Evolutionary conservation across 1,284 basidiomycete species (phyloP).

Genomic region (Calocybe gambosa): DNA sequence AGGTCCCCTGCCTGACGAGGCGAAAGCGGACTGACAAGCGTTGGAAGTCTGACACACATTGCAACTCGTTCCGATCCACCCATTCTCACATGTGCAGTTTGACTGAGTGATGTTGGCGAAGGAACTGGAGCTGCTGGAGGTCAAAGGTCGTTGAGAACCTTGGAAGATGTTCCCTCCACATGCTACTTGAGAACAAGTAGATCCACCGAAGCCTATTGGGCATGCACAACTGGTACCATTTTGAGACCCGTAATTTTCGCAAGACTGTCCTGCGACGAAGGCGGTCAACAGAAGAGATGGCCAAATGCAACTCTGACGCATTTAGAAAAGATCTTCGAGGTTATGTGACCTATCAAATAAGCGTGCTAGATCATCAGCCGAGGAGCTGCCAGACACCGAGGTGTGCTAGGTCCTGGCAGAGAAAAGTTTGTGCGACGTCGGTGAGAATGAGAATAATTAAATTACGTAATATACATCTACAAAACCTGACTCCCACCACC

Average conservation of each 20-base stretch:
- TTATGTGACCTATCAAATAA: neutral
- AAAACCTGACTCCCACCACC: neutral
- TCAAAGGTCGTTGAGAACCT: slow-evolving; percentile 49
- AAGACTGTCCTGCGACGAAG: slow-evolving; percentile 42
- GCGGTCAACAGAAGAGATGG: slow-evolving; percentile 15
- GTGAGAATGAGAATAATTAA: no score
- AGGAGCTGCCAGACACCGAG: no score
- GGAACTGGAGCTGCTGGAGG: slow-evolving; percentile 32
- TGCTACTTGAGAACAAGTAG: slow-evolving; percentile 60
- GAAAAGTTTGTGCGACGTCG: no score
- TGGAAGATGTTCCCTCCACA: slow-evolving; percentile 81
- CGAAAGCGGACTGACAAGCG: slow-evolving; percentile 56
- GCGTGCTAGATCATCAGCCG: neutral
- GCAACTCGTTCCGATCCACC: slow-evolving; percentile 75
- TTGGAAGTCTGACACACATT: slow-evolving; percentile 62
- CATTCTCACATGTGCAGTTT: slow-evolving; percentile 59
- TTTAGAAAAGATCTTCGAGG: slow-evolving; percentile 1
- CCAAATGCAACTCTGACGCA: slow-evolving; percentile 8
- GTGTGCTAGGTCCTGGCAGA: no score
- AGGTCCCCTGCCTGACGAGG: slow-evolving; percentile 32
- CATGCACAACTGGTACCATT: slow-evolving; percentile 61
- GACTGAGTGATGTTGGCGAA: slow-evolving; percentile 58
- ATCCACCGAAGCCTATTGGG: slow-evolving; percentile 71
- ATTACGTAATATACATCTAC: neutral
- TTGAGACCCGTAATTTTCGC: slow-evolving; percentile 63